Evolutionary conservation across 2,329 filamentous ascomycete genomes (phyloP), one percentile per base, ranked within the genome.

Genomic region (Penicillium crustosum): DNA sequence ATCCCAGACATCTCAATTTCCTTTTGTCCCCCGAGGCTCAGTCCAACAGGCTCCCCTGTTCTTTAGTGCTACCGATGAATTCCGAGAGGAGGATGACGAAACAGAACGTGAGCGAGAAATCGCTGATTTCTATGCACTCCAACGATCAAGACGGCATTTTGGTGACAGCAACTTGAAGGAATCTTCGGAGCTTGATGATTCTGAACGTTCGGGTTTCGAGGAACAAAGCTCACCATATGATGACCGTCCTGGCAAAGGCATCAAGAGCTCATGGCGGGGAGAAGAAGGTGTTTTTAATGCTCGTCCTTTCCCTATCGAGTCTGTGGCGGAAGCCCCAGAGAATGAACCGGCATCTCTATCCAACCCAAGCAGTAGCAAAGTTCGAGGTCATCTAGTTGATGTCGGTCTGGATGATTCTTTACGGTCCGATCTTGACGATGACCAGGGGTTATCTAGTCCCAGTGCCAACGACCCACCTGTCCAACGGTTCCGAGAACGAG

Each of bases 41-140:
- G 82, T 86, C 44, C 88, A 90, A 57, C 90, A 92, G 65, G 93
- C 93, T 10, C 94, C 94, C 55, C 81, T 99, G n/a, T 97, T 99
- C 75, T 92, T 94, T 75, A 96, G 91, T 70, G 88, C 90, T 5
- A 85, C 92, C 17, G 92, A 96, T 73, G 91, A 95, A 70, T 94
- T 95, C 63, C 87, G 89, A 61, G 93, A 97, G 75, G 91, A 95
- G 70, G 93, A 97, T 62, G 93, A 97, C 61, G 93, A 94, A 72
- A 89, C 91, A 67, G 92, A 96, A 75, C 88, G 91, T 67, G 90
- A 95, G 67, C 82, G 92, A 53, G 93, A 97, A 71, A 90, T 93
- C 35, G 92, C 92, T n/a, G 94, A 97, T 75, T 87, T 94, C 65
- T 95, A 93, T 75, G 93, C 93, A 6, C 80, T 99, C 57, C 93